Base-by-base conservation (phyloP, 495 filamentous ascomycete genomes). In the Diplogelasinospora grovesii region DNA sequence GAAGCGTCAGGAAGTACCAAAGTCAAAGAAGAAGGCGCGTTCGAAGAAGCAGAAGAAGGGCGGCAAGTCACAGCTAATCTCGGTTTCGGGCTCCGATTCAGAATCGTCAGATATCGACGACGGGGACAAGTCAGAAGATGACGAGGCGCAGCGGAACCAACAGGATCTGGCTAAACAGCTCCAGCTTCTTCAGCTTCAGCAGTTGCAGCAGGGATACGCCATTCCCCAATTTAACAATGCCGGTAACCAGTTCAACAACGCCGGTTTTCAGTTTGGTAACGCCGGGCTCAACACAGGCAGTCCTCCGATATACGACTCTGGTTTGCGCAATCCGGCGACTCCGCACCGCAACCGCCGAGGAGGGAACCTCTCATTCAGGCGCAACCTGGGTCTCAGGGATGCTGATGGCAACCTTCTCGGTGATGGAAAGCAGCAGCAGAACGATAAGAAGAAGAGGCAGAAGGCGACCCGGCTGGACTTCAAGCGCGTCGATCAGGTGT, bases 401-500 rank as follows among this genome's bases (percentile, higher is more conserved):
- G 2, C 46, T 21, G 57, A 60, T 22, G 54, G 36, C 26, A 51
- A 36, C 18, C 45, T 54, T 3, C 36, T 41, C 14, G 18, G 66
- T 46, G 58, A 70, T 21, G 43, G 64, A 13, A 67, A 68, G 46
- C 71, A 70, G 43, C 50, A 34, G 23, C 43, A 68, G 45, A 64
- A 72, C 32, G 53, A 66, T n/a, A 74, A 68, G 46, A 76, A 75
- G 54, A 56, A 68, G 10, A 70, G 61, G 29, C 61, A 60, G 11
- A 66, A 66, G 38, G 57, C 60, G 16, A 75, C 77, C 5, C 85
- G 82, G 49, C 70, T 86, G 22, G 86, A 84, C 26, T 95, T 75
- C 63, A 92, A 93, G 64, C 77, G 89, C 14, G 85, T 94, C 2
- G 89, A 95, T 64, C 79, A 93, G 60, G 68, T 88, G 25, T 87